Conservation (phyloP, 2,329 filamentous ascomycete genomes). For the Trichophyton rubrum region DNA sequence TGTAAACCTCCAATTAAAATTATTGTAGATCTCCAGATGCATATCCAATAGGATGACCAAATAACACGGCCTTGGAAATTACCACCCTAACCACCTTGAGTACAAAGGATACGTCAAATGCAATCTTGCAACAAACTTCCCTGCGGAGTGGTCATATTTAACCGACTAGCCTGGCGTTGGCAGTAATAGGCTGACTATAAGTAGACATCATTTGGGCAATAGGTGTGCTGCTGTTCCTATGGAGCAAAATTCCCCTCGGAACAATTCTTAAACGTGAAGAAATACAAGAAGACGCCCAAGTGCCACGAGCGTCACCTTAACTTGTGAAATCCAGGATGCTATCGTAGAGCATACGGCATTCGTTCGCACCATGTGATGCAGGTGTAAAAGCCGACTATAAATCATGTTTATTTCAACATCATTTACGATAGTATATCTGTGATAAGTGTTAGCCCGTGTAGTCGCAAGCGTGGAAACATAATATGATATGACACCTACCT, state of each 20-base stretch:
- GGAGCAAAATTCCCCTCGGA: neutral
- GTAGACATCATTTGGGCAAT: neutral
- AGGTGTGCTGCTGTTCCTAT: neutral
- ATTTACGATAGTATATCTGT: conserved; percentile 40
- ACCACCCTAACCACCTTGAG: neutral
- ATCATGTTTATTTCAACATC: conserved; percentile 15
- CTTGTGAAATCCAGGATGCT: neutral
- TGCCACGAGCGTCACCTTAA: neutral
- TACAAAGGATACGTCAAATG: neutral
- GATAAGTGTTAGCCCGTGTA: neutral
- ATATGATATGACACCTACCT: conserved; percentile 45
- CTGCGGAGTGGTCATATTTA: neutral
- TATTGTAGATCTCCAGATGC: neutral
- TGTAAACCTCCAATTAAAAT: neutral
- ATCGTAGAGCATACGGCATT: neutral
- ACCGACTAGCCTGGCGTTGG: neutral
- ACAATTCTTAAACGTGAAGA: neutral
- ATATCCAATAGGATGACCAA: neutral
- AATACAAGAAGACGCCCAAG: neutral
- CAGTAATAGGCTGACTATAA: neutral
- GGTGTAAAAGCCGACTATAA: neutral
- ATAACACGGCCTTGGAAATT: neutral
- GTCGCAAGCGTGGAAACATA: neutral
- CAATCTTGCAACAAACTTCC: neutral
- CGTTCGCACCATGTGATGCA: neutral